A percentile compares a stretch with the other conserved stretches of the same genome.
phyloP scores from a whole-genome alignment of 2,329 filamentous ascomycete genomes.

The Colletotrichum plurivorum region DNA sequence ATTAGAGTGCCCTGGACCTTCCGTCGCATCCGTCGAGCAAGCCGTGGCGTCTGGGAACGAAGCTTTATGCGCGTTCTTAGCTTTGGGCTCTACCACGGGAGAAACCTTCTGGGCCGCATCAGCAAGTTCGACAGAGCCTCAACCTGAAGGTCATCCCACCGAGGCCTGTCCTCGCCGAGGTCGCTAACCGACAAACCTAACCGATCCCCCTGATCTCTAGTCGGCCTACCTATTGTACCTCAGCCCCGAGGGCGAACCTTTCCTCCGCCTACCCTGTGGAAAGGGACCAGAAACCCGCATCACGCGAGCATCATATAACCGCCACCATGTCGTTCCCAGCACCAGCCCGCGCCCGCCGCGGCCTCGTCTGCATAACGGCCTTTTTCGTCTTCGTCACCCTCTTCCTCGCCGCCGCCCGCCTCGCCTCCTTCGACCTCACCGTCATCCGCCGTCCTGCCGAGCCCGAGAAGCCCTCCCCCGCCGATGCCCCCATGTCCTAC shows the following conservation, averaged over 20 bases:
- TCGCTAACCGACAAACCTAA: too few relatives aligned
- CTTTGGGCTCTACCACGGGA: conserved; percentile 3
- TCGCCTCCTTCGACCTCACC: conserved; percentile 44
- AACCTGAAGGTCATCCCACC: background rate
- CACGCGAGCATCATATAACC: background rate
- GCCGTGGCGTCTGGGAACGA: conserved; percentile 11
- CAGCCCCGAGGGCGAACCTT: too few relatives aligned
- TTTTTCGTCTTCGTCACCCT: conserved; percentile 52
- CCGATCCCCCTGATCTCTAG: too few relatives aligned
- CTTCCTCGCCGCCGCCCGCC: conserved; percentile 52
- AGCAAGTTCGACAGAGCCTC: background rate
- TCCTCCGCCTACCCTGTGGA: too few relatives aligned
- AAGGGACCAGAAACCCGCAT: background rate
- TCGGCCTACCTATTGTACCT: too few relatives aligned
- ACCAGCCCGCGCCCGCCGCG: conserved; percentile 24
- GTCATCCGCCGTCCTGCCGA: conserved; percentile 32
- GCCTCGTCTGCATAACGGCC: conserved; percentile 17
- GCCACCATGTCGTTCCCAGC: conserved; percentile 25
- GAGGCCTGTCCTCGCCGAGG: background rate
- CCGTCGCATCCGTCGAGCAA: conserved; percentile 5
- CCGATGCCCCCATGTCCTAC: conserved; percentile 57
- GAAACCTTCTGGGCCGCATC: background rate
- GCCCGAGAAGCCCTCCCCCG: conserved; percentile 37
- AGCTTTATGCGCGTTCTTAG: conserved; percentile 9
- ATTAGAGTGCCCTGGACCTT: background rate